phyloP scores from a whole-genome alignment of 1,284 basidiomycete species.

The Puccinia novopanici region DNA sequence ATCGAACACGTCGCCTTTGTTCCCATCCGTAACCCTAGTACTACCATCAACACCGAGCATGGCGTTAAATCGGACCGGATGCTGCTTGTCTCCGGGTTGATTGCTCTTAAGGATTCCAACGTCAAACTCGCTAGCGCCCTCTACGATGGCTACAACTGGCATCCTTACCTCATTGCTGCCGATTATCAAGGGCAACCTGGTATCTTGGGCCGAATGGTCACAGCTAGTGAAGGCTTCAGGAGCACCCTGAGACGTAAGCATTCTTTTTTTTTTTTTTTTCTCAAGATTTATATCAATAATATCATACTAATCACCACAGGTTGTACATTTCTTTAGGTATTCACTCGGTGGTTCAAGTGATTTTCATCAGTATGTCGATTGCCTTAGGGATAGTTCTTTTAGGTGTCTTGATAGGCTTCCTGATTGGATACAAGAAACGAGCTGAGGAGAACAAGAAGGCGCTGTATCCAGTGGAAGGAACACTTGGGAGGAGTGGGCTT shows the following conservation, averaged over 20 bases:
- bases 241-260: conserved; percentile 53
- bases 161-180: conserved; percentile 78
- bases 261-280: conserved; percentile 52
- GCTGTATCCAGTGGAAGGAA: conserved; percentile 51
- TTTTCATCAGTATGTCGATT: conserved; percentile 94
- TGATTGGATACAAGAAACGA: conserved; percentile 73
- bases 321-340: conserved; percentile 65
- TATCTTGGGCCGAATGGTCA: conserved; percentile 75
- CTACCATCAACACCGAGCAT: conserved; percentile 66
- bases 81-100: conserved; percentile 80
- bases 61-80: conserved; percentile 82
- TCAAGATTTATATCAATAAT: no score
- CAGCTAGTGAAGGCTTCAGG: conserved; percentile 63
- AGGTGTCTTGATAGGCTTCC: conserved; percentile 79
- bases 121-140: conserved; percentile 63
- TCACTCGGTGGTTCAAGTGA: conserved; percentile 87
- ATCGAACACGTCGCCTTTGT: conserved; percentile 20
- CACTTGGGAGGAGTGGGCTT: conserved; percentile 48
- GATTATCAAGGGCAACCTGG: conserved; percentile 72
- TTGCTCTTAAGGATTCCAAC: conserved; percentile 72
- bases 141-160: conserved; percentile 79
- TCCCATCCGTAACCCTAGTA: conserved; percentile 60
- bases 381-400: conserved; percentile 92
- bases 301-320: conserved; percentile 73
- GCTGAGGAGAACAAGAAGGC: conserved; percentile 52